Conservation (phyloP, 2,329 filamentous ascomycete genomes). For the Diplodia corticola region DNA sequence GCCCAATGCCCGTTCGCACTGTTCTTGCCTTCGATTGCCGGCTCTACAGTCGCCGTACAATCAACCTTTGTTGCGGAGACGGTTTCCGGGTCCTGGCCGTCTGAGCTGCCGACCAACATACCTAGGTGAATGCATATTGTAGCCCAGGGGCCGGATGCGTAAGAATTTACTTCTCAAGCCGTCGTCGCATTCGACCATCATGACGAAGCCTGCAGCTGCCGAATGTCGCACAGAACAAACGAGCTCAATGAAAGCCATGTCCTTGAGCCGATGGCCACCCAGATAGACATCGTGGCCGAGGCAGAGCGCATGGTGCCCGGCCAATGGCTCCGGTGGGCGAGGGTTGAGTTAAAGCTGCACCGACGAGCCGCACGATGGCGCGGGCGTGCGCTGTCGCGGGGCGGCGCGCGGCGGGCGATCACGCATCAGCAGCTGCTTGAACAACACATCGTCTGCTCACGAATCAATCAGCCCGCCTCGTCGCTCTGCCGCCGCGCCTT, state of each 20-base stretch:
- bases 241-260: not conserved
- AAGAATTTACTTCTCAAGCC: no score
- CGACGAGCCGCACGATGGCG: conserved; percentile 11
- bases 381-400: conserved; percentile 6
- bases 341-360: no score
- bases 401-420: conserved; percentile 2
- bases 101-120: no score
- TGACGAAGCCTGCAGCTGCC: no score
- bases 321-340: not conserved
- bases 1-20: not conserved
- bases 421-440: conserved; percentile 3
- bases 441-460: conserved; percentile 13
- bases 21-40: not conserved
- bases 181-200: no score
- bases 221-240: not conserved
- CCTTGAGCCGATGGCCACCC: not conserved
- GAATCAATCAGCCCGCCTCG: conserved; percentile 2
- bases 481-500: not conserved
- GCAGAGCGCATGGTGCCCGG: no score
- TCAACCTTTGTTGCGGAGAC: no score
- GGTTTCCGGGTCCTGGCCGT: no score
- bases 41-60: no score
- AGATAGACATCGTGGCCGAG: not conserved
- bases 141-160: no score
- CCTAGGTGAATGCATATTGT: no score